Evolutionary conservation across 1,284 basidiomycete species (phyloP).

Genomic region (Vanrija sp.): DNA sequence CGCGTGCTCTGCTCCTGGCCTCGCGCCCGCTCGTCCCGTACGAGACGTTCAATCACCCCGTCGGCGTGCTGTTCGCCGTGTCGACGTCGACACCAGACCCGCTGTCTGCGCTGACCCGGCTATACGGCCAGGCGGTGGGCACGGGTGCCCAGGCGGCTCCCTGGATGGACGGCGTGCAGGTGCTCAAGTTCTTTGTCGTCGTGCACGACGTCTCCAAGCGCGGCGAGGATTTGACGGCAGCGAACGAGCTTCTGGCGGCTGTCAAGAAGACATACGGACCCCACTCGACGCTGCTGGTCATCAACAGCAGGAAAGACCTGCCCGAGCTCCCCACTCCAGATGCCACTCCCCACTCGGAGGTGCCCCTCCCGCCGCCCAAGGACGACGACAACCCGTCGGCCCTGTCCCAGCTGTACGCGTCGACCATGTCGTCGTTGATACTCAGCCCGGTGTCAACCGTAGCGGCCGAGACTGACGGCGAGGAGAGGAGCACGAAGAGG

Average conservation of each 20-base stretch:
- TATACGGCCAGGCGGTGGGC: slow-evolving; percentile 31
- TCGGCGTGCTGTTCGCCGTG: slow-evolving; percentile 44
- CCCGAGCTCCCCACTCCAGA: slow-evolving; percentile 23
- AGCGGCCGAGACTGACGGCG: slow-evolving; percentile 11
- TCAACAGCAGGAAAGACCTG: slow-evolving; percentile 37
- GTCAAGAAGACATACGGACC: slow-evolving; percentile 48
- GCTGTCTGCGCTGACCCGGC: slow-evolving; percentile 31
- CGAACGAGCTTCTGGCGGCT: slow-evolving; percentile 36
- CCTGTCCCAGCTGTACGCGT: slow-evolving; percentile 40
- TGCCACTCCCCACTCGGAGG: slow-evolving; percentile 19
- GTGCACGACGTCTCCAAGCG: slow-evolving; percentile 44
- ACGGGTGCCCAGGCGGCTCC: slow-evolving; percentile 34
- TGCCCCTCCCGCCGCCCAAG: slow-evolving; percentile 26
- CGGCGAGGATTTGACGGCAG: slow-evolving; percentile 28
- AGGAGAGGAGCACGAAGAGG: slow-evolving; percentile 21
- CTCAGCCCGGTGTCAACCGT: slow-evolving; percentile 32
- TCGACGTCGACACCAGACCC: slow-evolving; percentile 45
- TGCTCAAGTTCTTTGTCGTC: slow-evolving; percentile 47
- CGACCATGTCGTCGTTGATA: slow-evolving; percentile 37
- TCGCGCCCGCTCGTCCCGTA: slow-evolving; percentile 43
- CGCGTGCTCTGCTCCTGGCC: slow-evolving; percentile 43
- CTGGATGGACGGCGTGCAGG: slow-evolving; percentile 42
- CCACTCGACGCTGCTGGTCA: slow-evolving; percentile 46
- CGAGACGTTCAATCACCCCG: slow-evolving; percentile 50
- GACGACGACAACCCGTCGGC: slow-evolving; percentile 28